Percentiles rank a stretch among this genome's conserved stretches.
Evolutionary conservation across 2,329 filamentous ascomycete species (phyloP).

Genomic region (Chrysosphaeria jannelii): DNA sequence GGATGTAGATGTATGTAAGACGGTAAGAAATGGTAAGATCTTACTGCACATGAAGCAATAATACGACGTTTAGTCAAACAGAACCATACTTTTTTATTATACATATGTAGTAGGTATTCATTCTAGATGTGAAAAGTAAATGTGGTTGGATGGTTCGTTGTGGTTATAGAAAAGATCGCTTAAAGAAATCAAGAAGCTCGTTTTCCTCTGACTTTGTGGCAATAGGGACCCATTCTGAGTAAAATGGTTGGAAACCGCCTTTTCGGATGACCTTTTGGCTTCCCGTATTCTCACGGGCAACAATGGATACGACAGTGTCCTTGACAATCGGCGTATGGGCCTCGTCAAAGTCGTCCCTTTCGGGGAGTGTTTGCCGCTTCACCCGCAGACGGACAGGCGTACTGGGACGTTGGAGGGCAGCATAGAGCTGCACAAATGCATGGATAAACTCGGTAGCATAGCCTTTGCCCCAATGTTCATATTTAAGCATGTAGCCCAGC

Average conservation of each 20-base stretch:
- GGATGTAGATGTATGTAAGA: not conserved
- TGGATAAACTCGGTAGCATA: conserved; percentile 24
- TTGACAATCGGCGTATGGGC: conserved; percentile 6
- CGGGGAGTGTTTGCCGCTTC: conserved; percentile 10
- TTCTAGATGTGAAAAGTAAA: no score
- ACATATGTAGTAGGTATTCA: no score
- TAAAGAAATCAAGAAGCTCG: no score
- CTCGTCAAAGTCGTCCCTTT: not conserved
- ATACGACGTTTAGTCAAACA: no score
- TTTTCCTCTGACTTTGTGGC: no score
- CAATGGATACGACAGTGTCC: conserved; percentile 16
- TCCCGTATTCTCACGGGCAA: conserved; percentile 16
- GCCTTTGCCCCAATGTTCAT: conserved; percentile 22
- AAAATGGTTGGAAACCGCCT: conserved; percentile 21
- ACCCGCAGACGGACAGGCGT: conserved; percentile 11
- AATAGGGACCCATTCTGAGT: no score
- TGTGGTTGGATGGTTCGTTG: not conserved
- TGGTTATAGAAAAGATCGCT: no score
- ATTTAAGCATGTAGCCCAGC: conserved; percentile 24
- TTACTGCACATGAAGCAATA: conserved; percentile 6
- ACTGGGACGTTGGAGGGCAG: conserved; percentile 16
- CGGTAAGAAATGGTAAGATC: conserved; percentile 3
- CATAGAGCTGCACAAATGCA: conserved; percentile 17
- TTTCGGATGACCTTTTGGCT: conserved; percentile 27
- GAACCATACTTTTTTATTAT: no score